Evolutionary conservation across 2,329 filamentous ascomycete species (phyloP).

Genomic region (Alternaria ventricosa): DNA sequence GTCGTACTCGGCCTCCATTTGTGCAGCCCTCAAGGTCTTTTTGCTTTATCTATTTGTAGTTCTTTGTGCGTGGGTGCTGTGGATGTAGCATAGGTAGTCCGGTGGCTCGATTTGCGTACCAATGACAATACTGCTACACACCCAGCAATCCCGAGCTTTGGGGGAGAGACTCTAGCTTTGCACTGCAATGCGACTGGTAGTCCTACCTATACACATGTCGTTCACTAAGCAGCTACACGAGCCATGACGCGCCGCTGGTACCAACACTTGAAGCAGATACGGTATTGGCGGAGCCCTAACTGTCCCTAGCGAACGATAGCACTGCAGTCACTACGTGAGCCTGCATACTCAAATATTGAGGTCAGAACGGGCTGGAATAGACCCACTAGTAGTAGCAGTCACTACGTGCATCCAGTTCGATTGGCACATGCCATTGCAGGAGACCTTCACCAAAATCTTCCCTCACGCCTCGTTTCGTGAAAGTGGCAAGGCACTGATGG

Average conservation of each 20-base stretch:
- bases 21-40: not conserved
- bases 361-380: too few relatives aligned
- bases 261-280: not conserved
- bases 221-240: not conserved
- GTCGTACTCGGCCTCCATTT: not conserved
- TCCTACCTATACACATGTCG: not conserved
- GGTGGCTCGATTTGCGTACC: too few relatives aligned
- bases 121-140: not conserved
- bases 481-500: not conserved
- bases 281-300: not conserved
- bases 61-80: rapidly evolving
- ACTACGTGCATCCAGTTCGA: not conserved
- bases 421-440: not conserved
- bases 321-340: too few relatives aligned
- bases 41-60: rapidly evolving
- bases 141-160: not conserved
- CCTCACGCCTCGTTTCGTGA: not conserved
- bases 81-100: not conserved
- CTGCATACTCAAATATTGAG: too few relatives aligned
- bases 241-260: not conserved
- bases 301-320: not conserved
- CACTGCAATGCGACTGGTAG: not conserved
- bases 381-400: too few relatives aligned
- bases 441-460: too few relatives aligned
- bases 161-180: not conserved